Evolutionary conservation across 352 stramenopile species (phyloP), one percentile per base, ranked within the genome.

Genomic region (Phytophthora megakarya): DNA sequence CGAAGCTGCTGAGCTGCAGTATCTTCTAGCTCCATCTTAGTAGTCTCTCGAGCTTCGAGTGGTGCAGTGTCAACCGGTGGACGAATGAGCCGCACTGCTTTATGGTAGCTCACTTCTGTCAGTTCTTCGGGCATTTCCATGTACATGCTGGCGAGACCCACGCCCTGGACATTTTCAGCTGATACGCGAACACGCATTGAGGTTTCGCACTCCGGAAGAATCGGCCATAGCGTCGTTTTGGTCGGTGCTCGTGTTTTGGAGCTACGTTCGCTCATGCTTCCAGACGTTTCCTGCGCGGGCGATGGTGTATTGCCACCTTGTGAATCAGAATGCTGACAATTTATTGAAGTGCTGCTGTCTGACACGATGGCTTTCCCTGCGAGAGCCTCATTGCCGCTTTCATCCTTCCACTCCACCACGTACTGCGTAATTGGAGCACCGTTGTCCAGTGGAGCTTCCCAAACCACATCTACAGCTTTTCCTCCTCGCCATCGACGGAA

Each of bases 401-500:
- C 78, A 21, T 87, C 78, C 26, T 78, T 76, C 86, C 86, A 94
- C 42, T 94, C 86, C 4, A 93, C 52, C 5, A 81, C 40, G 33
- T 90, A 94, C 52, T 88, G 74, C 8, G 70, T 83, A 44, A 94
- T 88, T 0, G 61, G 15, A 16, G 80, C 70, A 0, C 86, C 86
- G 44, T 92, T 91, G 30, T 89, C 73, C 6, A 73, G 13, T 33
- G 86, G 86, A 2, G 75, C 62, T n/a, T 88, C 75, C 86, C 86
- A 94, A n/a, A 44, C 15, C 18, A 94, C 68, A 42, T 92, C 80
- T 10, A 88, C 78, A 8, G 86, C 86, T 33, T 89, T 90, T 4
- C 86, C 84, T 16, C 82, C 81, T 32, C 68, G 46, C 86, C 86
- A 94, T 8, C 67, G 64, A 8, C 86, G 76, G 45, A 94, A 94